These are phyloP conservation scores for Lachnellula arida DNA, from an alignment of 2,329 filamentous ascomycete genomes.

Conservation along the genomic window DNA sequence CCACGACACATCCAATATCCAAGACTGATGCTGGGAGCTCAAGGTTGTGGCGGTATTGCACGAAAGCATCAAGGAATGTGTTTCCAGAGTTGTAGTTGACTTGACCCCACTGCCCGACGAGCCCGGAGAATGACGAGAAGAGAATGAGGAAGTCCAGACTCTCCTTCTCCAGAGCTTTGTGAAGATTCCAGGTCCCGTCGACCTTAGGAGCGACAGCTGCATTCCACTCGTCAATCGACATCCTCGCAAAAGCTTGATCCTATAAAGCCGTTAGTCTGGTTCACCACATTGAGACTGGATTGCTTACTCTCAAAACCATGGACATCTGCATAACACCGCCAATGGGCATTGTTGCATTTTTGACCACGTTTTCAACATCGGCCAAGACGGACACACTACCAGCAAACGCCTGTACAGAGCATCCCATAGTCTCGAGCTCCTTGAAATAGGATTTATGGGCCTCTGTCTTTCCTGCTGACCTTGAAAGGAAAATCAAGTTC, in stretches of 20 bases:
- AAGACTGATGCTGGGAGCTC: slow-evolving; percentile 43
- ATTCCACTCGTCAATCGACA: slow-evolving; percentile 35
- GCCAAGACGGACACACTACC: slow-evolving; percentile 11
- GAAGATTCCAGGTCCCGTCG: slow-evolving; percentile 16
- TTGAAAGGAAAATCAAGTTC: slow-evolving; percentile 36
- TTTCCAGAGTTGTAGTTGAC: slow-evolving; percentile 36
- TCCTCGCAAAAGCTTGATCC: slow-evolving; percentile 32
- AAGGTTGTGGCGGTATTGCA: slow-evolving; percentile 34
- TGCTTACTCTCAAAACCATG: slow-evolving; percentile 25
- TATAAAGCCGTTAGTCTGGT: not conserved
- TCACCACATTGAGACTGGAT: not conserved
- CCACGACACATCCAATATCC: slow-evolving; percentile 46
- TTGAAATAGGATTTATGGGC: slow-evolving; percentile 11
- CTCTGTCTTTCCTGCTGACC: slow-evolving; percentile 33
- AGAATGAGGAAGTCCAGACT: slow-evolving; percentile 38
- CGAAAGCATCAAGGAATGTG: slow-evolving; percentile 41
- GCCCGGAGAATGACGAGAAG: slow-evolving; percentile 32
- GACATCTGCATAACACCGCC: slow-evolving; percentile 27
- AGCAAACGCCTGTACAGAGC: slow-evolving; percentile 10
- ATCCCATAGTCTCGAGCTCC: slow-evolving; percentile 15
- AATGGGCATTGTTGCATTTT: slow-evolving; percentile 5
- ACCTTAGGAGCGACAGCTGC: slow-evolving; percentile 33
- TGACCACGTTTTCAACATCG: slow-evolving; percentile 8
- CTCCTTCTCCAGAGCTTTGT: slow-evolving; percentile 5
- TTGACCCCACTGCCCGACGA: slow-evolving; percentile 32